Evolutionary conservation across 2,329 filamentous ascomycete genomes (phyloP), one percentile per base, ranked within the genome.

Genomic region (Cladorrhinum sp.): DNA sequence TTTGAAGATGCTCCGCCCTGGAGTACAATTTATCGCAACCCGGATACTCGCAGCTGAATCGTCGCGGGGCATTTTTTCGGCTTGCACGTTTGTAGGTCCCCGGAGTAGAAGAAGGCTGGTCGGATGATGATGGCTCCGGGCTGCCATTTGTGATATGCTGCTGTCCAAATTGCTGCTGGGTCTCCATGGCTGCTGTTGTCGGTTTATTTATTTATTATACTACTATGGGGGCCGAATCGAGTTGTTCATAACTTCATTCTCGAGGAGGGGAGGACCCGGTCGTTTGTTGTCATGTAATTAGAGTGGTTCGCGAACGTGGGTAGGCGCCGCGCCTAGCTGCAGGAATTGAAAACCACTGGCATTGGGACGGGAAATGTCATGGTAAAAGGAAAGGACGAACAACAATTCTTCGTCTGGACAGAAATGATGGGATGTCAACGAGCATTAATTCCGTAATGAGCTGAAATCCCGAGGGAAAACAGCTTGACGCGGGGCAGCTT

Each of bases 1-100:
- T 80, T 75, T 92, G 91, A 60, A 94, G 80, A 75, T 94, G 90
- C 73, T 94, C 90, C 8, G 89, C 89, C 63, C 90, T 81, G 58
- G 90, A 92, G 73, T 94, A 94, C 61, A 87, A 82, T 80, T 92
- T 93, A 65, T 88, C 88, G 73, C 90, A 95, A 39, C 84, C 86
- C 51, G 86, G 82, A 72, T 87, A 85, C 20, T 85, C 83, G 74
- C 90, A 94, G 61, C 78, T 75, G 67, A 87, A 89, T 59, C 77
- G 76, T 23, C 78, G 75, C 9, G 78, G 76, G 1, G 80, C 80
- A 30, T 79, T 79, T 62, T 80, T 81, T 26, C 80, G 76, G 62
- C 80, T 83, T 46, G 80, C 80, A 65, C 80, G 78, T 72, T 81
- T 82, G 71, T 82, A 82, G 3, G 64, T 21, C n/a, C 50, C 57